Base-by-base conservation (phyloP, 768 basidiomycete genomes). In the Sistotremastrum niveocremeum region DNA sequence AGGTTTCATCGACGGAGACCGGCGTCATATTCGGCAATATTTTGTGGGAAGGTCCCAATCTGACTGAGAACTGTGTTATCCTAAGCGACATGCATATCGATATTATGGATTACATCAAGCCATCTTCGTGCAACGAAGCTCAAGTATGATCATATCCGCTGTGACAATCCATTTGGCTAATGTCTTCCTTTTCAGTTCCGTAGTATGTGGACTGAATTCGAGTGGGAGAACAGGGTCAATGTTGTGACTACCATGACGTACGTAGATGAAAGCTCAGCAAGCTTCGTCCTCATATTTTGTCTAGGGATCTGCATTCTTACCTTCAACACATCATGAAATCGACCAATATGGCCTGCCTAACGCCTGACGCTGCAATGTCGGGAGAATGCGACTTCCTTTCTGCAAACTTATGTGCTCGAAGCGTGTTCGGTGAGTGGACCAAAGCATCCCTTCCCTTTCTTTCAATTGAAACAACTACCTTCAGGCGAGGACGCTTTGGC, bases 191-290 rank as follows among this genome's bases (percentile, higher is more conserved):
- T 39, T 6, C 55, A 93, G 84, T 94, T 94, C 78, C 78, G 94
- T 33, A 87, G 78, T 62, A 94, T 94, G 90, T 95, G 94, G 94
- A 99, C 93, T 30, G 95, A 98, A 63, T 99, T 99, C 57, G 94
- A 99, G 62, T 99, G 94, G 94, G 94, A 99, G 73, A 99, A 99
- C 67, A 77, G 93, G 55, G 94, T 98, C 46, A 97, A 97, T 58
- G 87, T 97, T 46, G 81, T 80, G 52, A 85, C 81, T 40, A 64
- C 77, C 28, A 77, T 93, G 62, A 75, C 81, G 84, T 87, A 65
- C 55, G 85, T 76, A 32, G 20, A 20, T 20, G 20, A 20, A 20
- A 20, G 34, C 7, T 51, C 4, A 34, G 6, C 11, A n/a, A 7
- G 9, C 20, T n/a, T 10, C 8, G 20, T 49, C 32, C 36, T 47